These are phyloP conservation scores for Centaurea solstitialis DNA, from an alignment of 129 eudicot species.

Conservation along the genomic window DNA sequence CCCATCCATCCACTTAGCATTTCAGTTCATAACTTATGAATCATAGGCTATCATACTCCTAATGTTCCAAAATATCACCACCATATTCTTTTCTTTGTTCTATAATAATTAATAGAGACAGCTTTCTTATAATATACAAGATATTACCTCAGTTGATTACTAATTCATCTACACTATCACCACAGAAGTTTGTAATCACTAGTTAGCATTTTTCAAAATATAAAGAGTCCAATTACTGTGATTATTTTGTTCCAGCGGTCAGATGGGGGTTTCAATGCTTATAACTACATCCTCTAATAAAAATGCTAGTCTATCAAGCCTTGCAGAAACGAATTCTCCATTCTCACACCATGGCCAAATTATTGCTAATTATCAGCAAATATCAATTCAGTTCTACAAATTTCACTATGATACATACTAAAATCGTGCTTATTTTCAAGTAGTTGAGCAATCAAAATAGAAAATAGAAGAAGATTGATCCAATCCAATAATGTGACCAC, in stretches of 20 bases:
- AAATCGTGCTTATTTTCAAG: background rate
- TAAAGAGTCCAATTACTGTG: background rate
- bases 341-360: background rate
- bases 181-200: slow-evolving; percentile 2
- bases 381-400: background rate
- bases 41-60: slow-evolving; percentile 4
- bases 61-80: background rate
- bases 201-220: background rate
- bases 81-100: slow-evolving; percentile 11
- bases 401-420: background rate
- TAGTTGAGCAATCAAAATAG: background rate
- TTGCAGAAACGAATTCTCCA: slow-evolving; percentile 7
- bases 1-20: slow-evolving; percentile 3
- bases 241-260: slow-evolving; percentile 1
- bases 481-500: slow-evolving; percentile 25
- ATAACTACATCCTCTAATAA: slow-evolving; percentile 8
- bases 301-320: slow-evolving; percentile 1
- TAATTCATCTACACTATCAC: slow-evolving; percentile 14
- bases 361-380: background rate
- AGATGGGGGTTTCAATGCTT: background rate
- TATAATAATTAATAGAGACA: background rate
- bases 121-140: background rate
- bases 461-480: slow-evolving; percentile 8
- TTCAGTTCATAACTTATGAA: background rate
- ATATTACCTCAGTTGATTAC: background rate